Percentiles rank a stretch among this genome's conserved stretches.
phyloP scores from a whole-genome alignment of 1,284 basidiomycete genomes.

The Irpex sp. region DNA sequence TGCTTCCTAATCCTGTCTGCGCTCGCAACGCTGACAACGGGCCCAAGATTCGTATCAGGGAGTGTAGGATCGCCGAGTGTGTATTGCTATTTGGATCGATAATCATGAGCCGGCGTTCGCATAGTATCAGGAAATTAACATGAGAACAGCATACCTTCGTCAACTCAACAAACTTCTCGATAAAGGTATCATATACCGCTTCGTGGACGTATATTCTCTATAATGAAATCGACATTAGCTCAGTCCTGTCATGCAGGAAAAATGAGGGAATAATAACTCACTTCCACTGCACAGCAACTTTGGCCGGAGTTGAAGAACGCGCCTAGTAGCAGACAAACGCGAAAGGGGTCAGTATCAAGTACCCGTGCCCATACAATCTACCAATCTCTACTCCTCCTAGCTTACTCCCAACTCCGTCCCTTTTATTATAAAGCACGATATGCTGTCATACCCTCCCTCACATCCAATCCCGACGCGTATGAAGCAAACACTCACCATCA shows the following conservation, averaged over 20 bases:
- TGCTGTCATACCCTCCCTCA: too few relatives aligned
- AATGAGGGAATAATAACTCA: conserved; percentile 37
- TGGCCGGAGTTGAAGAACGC: conserved; percentile 97
- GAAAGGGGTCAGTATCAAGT: neutral
- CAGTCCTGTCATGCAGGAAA: neutral
- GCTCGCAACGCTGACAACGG: conserved; percentile 90
- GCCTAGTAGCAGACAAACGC: conserved; percentile 48
- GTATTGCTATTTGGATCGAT: conserved; percentile 59
- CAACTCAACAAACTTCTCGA: conserved; percentile 78
- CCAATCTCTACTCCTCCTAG: too few relatives aligned
- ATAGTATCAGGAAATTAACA: neutral
- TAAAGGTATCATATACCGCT: conserved; percentile 84
- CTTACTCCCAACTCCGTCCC: too few relatives aligned
- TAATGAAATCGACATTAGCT: neutral
- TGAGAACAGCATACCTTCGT: conserved; percentile 62
- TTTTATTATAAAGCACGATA: too few relatives aligned
- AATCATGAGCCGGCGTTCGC: neutral
- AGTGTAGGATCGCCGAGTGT: conserved; percentile 89
- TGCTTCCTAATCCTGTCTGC: conserved; percentile 90
- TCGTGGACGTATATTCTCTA: conserved; percentile 96
- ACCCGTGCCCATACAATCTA: too few relatives aligned
- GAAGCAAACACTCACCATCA: conserved; percentile 66
- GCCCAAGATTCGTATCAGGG: conserved; percentile 84
- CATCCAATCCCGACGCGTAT: neutral
- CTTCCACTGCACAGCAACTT: conserved; percentile 89